phyloP scores from a whole-genome alignment of 2,329 filamentous ascomycete genomes.

The Colletotrichum camelliae region DNA sequence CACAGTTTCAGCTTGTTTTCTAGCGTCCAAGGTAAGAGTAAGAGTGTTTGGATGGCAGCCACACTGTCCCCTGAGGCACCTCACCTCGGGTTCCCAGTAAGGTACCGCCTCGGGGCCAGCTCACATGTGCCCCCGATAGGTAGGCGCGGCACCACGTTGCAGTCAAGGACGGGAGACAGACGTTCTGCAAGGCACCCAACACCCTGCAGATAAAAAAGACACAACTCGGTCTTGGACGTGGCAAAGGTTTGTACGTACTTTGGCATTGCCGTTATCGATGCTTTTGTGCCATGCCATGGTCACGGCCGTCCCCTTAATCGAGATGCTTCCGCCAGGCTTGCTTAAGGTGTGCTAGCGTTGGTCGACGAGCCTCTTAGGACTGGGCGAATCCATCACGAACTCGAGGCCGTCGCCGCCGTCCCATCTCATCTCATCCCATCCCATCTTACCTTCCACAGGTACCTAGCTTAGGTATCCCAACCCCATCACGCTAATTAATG shows the following conservation, averaged over 20 bases:
- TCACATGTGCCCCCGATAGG: not conserved
- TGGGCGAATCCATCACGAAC: constrained; percentile 1
- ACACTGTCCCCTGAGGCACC: not conserved
- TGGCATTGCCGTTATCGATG: not conserved
- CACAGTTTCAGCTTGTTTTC: constrained; percentile 13
- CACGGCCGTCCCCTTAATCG: not conserved
- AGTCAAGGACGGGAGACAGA: not conserved
- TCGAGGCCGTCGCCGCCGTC: not conserved
- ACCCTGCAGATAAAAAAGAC: not conserved
- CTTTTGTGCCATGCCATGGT: not conserved
- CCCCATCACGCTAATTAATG: not conserved
- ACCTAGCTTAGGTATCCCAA: not conserved
- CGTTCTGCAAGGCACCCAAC: not conserved
- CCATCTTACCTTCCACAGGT: not conserved
- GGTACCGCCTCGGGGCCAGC: not conserved
- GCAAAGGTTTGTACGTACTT: not conserved
- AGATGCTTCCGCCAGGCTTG: not conserved
- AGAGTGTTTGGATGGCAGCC: not conserved
- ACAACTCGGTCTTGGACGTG: not conserved
- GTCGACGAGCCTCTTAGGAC: not conserved
- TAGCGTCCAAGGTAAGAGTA: not conserved
- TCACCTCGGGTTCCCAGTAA: not conserved
- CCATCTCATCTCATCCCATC: not conserved
- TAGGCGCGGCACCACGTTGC: too few relatives aligned
- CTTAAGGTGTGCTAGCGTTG: not conserved